Evolutionary conservation across 2,329 filamentous ascomycete genomes (phyloP), one percentile per base, ranked within the genome.

Genomic region (Ophiostoma montium): DNA sequence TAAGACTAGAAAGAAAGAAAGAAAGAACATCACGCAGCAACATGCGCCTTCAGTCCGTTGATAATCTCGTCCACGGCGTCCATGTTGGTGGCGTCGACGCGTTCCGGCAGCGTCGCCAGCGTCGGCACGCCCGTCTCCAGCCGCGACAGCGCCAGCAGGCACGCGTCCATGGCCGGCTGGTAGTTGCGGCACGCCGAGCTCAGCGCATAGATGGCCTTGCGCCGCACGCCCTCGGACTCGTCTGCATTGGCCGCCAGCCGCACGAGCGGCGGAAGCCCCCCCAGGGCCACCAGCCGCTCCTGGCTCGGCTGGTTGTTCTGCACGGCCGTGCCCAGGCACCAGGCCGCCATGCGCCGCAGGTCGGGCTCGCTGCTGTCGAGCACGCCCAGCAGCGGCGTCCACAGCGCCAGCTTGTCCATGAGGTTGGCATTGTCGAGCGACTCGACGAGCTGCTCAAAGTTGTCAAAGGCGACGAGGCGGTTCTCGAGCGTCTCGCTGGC

Each of bases 401-500:
- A 98, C 31, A 96, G 72, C 7, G 75, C 75, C 18, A 95, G 69
- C 27, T 76, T 76, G 56, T 80, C 80, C 57, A 98, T 76, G 67
- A 95, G 94, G 71, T 96, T 98, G 51, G 92, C 90, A 64, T 98
- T 98, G 72, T 98, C 92, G 58, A 96, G 79, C 54, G 78, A 80
- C 70, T 95, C 88, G 59, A 95, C 83, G 52, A 95, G 72, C 65
- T 94, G 86, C 69, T 95, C 89, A 54, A 95, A 84, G 68, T 95
- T 95, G 74, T 95, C 89, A 66, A 94, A 94, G 35, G 89, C 89
- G 51, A 81, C 76, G 48, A 94, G 67, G 64, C 86, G 87, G 66
- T 86, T 78, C 39, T 87, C 82, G 46, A 90, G 71, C 4, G 77
- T 75, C 9, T 78, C 68, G 57, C 76, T 71, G 1, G 33, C 35